Base-by-base conservation (phyloP, 305 asterid genomes). In the Petunia hybrid region DNA sequence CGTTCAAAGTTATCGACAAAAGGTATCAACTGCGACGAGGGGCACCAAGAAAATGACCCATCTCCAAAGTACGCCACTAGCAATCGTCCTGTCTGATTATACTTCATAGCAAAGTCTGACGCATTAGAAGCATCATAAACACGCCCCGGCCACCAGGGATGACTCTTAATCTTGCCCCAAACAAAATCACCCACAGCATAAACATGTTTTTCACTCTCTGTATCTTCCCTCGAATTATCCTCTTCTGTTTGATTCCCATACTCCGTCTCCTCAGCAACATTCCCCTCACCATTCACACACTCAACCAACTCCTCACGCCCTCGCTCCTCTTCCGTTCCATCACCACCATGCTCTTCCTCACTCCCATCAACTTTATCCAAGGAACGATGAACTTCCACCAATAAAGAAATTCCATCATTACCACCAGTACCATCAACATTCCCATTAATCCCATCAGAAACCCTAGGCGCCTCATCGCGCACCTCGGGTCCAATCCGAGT, bases 141-240 rank as follows among this genome's bases (percentile, higher is more conserved):
- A 82, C 90, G 89, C 2, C 94, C 94, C 0, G 97, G 97, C 92
- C 91, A 89, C 95, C 95, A 89, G 0, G 91, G 91, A 39, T 89
- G 88, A 36, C 84, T 79, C 83, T 81, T 89, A 6, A 89, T 75
- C 85, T 89, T 91, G 2, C 87, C 91, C 95, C 97, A 93, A 7
- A 93, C 97, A 7, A 91, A 80, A 77, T 93, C 97, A 45, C 96
- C 97, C 1, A 86, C 90, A n/a, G 75, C 59, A 80, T 86, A 90
- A 2, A 8, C 85, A 39, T 78, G 84, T 59, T 83, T 80, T 46
- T 31, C 77, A 46, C 59, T 69, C 9, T 1, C 35, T 31, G 61
- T 36, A 35, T 71, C 77, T 10, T 70, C 78, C 61, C 46, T 41
- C 48, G 62, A 6, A 16, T 36, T 36, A 51, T 73, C 78, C 62